These are phyloP conservation scores for Vinca minor DNA, from an alignment of 257 asterid species.

Conservation along the genomic window DNA sequence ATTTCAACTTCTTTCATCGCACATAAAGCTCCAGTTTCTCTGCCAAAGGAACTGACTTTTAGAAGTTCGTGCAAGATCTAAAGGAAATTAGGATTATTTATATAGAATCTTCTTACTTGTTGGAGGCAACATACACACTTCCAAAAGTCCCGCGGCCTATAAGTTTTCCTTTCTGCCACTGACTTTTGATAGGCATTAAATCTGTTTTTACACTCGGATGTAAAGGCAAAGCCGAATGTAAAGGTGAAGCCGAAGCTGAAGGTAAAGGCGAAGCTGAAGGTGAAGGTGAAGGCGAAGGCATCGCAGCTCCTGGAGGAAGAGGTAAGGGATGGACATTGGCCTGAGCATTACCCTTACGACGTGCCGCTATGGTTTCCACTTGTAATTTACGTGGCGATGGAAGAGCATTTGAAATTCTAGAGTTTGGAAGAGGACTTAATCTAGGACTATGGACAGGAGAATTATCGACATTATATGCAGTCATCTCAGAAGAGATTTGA, in stretches of 20 bases:
- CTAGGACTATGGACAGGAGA: conserved; percentile 60
- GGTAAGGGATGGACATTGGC: conserved; percentile 66
- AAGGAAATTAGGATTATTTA: neutral
- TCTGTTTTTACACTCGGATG: conserved; percentile 37
- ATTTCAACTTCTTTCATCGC: conserved; percentile 96
- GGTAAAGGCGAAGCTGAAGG: conserved; percentile 29
- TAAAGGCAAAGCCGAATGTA: too few relatives aligned
- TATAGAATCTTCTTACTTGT: conserved; percentile 40
- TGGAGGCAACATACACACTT: conserved; percentile 82
- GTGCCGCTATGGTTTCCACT: conserved; percentile 15
- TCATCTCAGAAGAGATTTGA: conserved; percentile 29
- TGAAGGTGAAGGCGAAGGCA: conserved; percentile 29
- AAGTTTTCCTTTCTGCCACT: conserved; percentile 87
- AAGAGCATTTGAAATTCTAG: conserved; percentile 22
- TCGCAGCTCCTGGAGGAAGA: conserved; percentile 61
- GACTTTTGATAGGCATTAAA: conserved; percentile 42
- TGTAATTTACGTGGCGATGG: conserved; percentile 29
- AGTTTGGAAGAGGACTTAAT: conserved; percentile 10
- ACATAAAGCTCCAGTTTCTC: conserved; percentile 91
- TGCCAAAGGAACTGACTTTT: conserved; percentile 16
- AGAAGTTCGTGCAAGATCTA: neutral
- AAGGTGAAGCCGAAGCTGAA: too few relatives aligned
- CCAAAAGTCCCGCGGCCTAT: conserved; percentile 92
- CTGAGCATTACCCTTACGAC: conserved; percentile 40
- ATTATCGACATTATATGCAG: conserved; percentile 30